A percentile compares a stretch with the other conserved stretches of the same genome.
Conservation (phyloP, 495 filamentous ascomycete genomes). For the Annulohypoxylon maeteangense region DNA sequence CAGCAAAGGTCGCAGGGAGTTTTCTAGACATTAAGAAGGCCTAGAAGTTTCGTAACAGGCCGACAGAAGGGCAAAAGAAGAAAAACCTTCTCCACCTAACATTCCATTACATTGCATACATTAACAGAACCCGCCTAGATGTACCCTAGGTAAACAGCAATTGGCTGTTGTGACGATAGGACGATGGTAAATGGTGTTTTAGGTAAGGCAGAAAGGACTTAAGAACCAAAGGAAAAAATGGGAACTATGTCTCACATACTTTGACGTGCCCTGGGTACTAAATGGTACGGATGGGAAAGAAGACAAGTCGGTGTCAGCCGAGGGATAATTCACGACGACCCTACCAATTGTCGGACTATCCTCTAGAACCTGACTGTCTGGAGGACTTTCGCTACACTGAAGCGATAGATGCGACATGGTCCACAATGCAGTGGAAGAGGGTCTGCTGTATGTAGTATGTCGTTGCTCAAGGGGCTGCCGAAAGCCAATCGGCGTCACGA, state of each 20-base stretch:
- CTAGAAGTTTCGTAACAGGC: conserved; percentile 27
- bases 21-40: conserved; percentile 12
- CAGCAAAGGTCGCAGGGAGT: conserved; percentile 14
- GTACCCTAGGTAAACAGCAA: neutral
- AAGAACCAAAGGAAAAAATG: neutral
- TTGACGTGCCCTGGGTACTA: conserved; percentile 24
- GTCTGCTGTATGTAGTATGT: conserved; percentile 27
- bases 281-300: conserved; percentile 28
- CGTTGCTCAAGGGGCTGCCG: conserved; percentile 30
- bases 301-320: conserved; percentile 27
- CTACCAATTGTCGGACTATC: conserved; percentile 47
- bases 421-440: conserved; percentile 31
- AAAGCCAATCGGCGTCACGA: conserved; percentile 43
- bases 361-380: conserved; percentile 45
- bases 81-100: conserved; percentile 28
- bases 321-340: conserved; percentile 47
- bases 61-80: conserved; percentile 9
- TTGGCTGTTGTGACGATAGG: neutral
- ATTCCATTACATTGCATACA: conserved; percentile 41
- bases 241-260: conserved; percentile 23
- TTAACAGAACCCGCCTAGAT: neutral
- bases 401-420: conserved; percentile 61
- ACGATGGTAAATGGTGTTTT: neutral
- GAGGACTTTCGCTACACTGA: conserved; percentile 52
- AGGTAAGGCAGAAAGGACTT: conserved; percentile 4